These are phyloP conservation scores for Toxicodendron radicans DNA, from an alignment of 345 rosid species.

Conservation along the genomic window DNA sequence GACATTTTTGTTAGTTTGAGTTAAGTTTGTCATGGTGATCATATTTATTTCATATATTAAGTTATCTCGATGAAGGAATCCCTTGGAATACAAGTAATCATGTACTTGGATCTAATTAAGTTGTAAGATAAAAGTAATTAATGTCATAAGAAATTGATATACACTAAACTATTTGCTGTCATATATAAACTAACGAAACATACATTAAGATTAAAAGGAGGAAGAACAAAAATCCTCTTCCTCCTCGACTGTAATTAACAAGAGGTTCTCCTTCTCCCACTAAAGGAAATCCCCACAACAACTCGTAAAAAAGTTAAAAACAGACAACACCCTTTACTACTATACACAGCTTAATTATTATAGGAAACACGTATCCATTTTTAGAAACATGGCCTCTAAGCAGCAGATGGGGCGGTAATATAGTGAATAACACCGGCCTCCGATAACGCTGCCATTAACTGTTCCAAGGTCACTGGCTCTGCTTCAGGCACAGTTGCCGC, in stretches of 20 bases:
- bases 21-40: too few species aligned
- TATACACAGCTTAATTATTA: not conserved
- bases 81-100: too few species aligned
- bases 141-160: too few species aligned
- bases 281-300: not conserved
- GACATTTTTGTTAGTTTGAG: too few species aligned
- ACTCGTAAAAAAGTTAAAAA: not conserved
- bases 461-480: constrained; percentile 15
- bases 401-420: constrained; percentile 46
- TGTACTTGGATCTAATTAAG: too few species aligned
- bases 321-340: not conserved
- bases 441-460: constrained; percentile 32
- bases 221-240: not conserved
- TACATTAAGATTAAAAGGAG: not conserved
- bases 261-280: not conserved
- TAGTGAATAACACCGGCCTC: constrained; percentile 39
- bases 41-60: too few species aligned
- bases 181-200: not conserved
- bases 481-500: not conserved
- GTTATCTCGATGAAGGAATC: too few species aligned
- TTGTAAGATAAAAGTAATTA: too few species aligned
- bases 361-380: not conserved
- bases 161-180: not conserved
- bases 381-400: constrained; percentile 16
- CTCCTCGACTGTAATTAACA: not conserved